A percentile compares a stretch with the other conserved stretches of the same genome.
These are phyloP conservation scores for Neofusicoccum ribis DNA, from an alignment of 2,329 filamentous ascomycete genomes.

Conservation along the genomic window DNA sequence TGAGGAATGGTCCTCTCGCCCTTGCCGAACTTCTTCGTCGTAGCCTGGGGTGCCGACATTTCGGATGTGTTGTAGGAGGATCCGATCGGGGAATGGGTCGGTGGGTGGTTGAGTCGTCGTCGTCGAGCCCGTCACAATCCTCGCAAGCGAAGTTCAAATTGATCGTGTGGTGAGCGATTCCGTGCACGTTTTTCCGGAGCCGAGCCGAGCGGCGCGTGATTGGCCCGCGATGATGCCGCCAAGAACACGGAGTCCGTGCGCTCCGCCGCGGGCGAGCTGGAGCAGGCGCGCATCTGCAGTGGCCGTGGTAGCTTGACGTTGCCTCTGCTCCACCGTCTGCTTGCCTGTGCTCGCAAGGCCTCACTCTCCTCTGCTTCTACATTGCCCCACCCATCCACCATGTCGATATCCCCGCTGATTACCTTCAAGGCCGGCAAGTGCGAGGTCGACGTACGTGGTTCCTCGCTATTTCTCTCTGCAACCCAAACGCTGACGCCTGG, in stretches of 20 bases:
- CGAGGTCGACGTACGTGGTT: constrained; percentile 69
- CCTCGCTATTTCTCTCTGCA: neutral
- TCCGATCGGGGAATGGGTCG: constrained; percentile 20
- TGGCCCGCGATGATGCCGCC: constrained; percentile 7
- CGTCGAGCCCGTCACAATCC: constrained; percentile 18
- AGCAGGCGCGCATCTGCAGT: neutral
- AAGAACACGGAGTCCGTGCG: constrained; percentile 19
- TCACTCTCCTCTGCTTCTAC: constrained; percentile 20
- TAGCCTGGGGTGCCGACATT: constrained; percentile 63
- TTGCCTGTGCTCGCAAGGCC: neutral
- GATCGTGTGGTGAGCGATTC: constrained; percentile 15
- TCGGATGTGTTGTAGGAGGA: constrained; percentile 50
- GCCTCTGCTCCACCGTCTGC: constrained; percentile 20
- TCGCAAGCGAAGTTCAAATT: constrained; percentile 17
- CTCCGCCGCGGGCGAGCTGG: constrained; percentile 22
- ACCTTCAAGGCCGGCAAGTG: constrained; percentile 96
- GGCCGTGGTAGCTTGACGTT: constrained; percentile 6
- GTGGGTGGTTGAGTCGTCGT: constrained; percentile 22
- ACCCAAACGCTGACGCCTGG: neutral
- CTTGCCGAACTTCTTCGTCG: constrained; percentile 97
- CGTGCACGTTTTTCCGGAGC: constrained; percentile 14
- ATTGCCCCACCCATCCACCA: constrained; percentile 40
- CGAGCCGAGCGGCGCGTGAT: constrained; percentile 9
- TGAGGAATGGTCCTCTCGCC: constrained; percentile 89
- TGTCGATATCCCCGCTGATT: constrained; percentile 84